These are phyloP conservation scores for Oryza meyeriana DNA, from an alignment of 176 grass and related monocot genomes.

Conservation along the genomic window DNA sequence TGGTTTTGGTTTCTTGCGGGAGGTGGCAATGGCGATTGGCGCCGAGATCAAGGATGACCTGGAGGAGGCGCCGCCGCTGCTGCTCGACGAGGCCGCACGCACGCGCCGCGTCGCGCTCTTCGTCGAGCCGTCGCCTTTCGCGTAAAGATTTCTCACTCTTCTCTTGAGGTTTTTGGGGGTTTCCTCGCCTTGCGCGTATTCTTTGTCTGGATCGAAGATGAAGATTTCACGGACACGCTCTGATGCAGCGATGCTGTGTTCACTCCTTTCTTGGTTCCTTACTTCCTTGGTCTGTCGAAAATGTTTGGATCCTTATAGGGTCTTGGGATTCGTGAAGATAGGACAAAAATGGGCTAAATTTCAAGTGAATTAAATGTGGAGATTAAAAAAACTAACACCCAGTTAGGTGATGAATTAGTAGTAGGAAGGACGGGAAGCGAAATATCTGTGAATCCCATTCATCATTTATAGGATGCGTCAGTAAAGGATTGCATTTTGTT, in stretches of 20 bases:
- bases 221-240: background rate
- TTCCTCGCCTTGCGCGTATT: background rate
- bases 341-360: background rate
- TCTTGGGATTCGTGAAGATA: constrained; percentile 1
- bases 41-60: constrained; percentile 20
- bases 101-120: constrained; percentile 68
- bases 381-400: background rate
- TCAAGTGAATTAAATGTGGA: background rate
- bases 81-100: constrained; percentile 36
- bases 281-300: background rate
- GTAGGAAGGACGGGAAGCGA: background rate
- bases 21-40: constrained; percentile 29
- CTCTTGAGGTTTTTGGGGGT: no score
- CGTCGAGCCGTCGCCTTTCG: constrained; percentile 72
- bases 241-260: background rate
- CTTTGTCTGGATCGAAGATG: constrained; percentile 8
- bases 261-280: background rate
- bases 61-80: constrained; percentile 32
- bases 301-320: constrained; percentile 10
- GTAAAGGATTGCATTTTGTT: background rate
- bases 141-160: background rate
- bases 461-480: background rate
- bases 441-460: background rate
- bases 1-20: background rate
- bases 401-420: background rate